Conservation (phyloP, 768 basidiomycete genomes). For the Mycena kentingensis region DNA sequence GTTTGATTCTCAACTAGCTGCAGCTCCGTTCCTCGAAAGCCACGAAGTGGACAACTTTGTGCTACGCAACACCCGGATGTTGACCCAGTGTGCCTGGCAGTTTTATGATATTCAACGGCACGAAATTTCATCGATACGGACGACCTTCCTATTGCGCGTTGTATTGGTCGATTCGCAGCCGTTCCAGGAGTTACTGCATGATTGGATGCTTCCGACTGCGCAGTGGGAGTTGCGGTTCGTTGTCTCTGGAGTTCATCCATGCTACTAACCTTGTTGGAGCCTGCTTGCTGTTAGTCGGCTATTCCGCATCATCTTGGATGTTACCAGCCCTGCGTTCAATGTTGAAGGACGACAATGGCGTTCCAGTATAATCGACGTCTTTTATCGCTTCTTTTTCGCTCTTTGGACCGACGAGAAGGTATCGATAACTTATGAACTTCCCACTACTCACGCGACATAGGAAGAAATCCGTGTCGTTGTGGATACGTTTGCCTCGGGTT, state of each 20-base stretch:
- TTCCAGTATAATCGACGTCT: slow-evolving; percentile 58
- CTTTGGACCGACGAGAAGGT: slow-evolving; percentile 69
- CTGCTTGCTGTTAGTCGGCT: slow-evolving; percentile 54
- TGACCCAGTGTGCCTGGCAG: slow-evolving; percentile 68
- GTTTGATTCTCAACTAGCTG: too few species aligned
- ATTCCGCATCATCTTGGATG: slow-evolving; percentile 67
- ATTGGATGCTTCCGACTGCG: slow-evolving; percentile 36
- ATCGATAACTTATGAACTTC: slow-evolving; percentile 18
- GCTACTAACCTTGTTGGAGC: slow-evolving; percentile 33
- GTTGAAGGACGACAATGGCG: slow-evolving; percentile 72
- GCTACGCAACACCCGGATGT: slow-evolving; percentile 56
- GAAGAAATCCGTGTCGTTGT: slow-evolving; percentile 67
- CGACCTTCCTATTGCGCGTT: slow-evolving; percentile 56
- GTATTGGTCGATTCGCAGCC: slow-evolving; percentile 66
- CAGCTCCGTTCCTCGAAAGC: slow-evolving; percentile 60
- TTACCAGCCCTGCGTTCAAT: slow-evolving; percentile 60
- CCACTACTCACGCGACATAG: slow-evolving; percentile 36
- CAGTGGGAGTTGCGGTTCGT: slow-evolving; percentile 57
- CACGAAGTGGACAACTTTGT: slow-evolving; percentile 78
- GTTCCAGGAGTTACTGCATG: slow-evolving; percentile 52
- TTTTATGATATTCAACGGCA: slow-evolving; percentile 63
- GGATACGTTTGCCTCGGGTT: slow-evolving; percentile 57
- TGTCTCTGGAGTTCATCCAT: slow-evolving; percentile 2
- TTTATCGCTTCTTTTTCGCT: slow-evolving; percentile 59
- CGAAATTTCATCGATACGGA: slow-evolving; percentile 56